Percentiles rank a stretch among this genome's conserved stretches.
phyloP scores from a whole-genome alignment of 108 stramenopile genomes.

The Pseudonitzschia pungens region DNA sequence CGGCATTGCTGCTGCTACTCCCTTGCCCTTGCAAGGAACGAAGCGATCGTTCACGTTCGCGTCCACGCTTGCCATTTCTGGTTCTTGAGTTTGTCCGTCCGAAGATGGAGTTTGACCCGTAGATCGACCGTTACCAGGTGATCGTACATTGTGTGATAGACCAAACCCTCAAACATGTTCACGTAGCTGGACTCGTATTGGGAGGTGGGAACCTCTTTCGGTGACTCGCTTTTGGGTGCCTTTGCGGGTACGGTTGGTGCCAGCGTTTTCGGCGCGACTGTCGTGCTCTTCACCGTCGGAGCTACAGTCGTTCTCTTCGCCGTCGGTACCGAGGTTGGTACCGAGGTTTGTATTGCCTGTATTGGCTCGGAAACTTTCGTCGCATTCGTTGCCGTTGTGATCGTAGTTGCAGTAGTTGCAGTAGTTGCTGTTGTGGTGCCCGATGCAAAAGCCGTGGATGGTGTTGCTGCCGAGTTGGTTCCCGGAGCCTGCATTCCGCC shows the following conservation, averaged over 20 bases:
- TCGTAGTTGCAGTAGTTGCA: too few relatives aligned
- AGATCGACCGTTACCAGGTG: conserved; percentile 13
- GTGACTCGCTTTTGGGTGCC: not conserved
- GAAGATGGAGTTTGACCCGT: not conserved
- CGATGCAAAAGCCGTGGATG: not conserved
- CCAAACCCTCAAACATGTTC: not conserved
- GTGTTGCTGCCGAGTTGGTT: not conserved
- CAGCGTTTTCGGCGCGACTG: too few relatives aligned
- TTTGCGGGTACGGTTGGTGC: not conserved
- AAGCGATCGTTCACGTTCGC: not conserved
- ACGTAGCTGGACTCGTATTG: not conserved
- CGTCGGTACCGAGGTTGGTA: too few relatives aligned
- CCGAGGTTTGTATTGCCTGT: too few relatives aligned
- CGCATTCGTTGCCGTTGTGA: too few relatives aligned
- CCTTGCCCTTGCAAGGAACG: not conserved
- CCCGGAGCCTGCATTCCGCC: not conserved
- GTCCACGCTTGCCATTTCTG: not conserved
- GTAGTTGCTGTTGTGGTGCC: not conserved
- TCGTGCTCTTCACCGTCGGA: too few relatives aligned
- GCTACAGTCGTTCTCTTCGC: too few relatives aligned
- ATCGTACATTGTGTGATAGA: conserved; percentile 6
- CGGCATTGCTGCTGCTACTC: too few relatives aligned
- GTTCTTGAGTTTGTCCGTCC: not conserved
- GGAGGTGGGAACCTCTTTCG: not conserved
- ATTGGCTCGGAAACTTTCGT: too few relatives aligned